These are phyloP conservation scores for Microbotryum saponariae DNA, from an alignment of 1,284 basidiomycete genomes.

Conservation along the genomic window DNA sequence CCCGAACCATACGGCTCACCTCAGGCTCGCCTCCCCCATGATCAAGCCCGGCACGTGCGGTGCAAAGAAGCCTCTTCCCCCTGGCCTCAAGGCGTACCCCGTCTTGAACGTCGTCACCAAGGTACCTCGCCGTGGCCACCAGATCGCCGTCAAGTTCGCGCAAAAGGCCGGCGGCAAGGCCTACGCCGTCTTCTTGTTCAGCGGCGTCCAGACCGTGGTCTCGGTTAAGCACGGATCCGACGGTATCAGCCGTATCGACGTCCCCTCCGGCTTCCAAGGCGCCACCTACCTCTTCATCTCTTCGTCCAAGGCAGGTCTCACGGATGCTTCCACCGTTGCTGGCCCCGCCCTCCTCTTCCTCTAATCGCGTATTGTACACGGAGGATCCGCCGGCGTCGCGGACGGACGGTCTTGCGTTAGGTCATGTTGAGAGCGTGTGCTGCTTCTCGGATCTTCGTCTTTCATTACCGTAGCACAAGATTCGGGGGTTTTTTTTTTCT, in stretches of 20 bases:
- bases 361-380: neutral
- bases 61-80: conserved; percentile 1
- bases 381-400: too few species aligned
- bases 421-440: too few species aligned
- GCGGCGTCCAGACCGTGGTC: conserved; percentile 35
- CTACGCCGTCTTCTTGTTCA: conserved; percentile 45
- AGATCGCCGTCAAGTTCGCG: conserved; percentile 37
- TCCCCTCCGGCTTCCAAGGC: conserved; percentile 32
- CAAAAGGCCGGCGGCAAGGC: conserved; percentile 37
- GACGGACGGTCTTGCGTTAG: too few species aligned
- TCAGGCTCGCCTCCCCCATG: neutral
- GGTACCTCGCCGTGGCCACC: conserved; percentile 32
- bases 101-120: conserved; percentile 39
- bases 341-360: conserved; percentile 44
- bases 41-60: conserved; percentile 1
- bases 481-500: too few species aligned
- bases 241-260: conserved; percentile 26
- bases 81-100: conserved; percentile 44
- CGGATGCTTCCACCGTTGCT: conserved; percentile 45
- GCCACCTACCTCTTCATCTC: conserved; percentile 39
- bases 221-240: conserved; percentile 30
- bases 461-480: too few species aligned
- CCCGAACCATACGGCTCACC: neutral
- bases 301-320: conserved; percentile 37
- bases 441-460: too few species aligned